These are phyloP conservation scores for Salix udensis DNA, from an alignment of 345 rosid species.

Conservation along the genomic window DNA sequence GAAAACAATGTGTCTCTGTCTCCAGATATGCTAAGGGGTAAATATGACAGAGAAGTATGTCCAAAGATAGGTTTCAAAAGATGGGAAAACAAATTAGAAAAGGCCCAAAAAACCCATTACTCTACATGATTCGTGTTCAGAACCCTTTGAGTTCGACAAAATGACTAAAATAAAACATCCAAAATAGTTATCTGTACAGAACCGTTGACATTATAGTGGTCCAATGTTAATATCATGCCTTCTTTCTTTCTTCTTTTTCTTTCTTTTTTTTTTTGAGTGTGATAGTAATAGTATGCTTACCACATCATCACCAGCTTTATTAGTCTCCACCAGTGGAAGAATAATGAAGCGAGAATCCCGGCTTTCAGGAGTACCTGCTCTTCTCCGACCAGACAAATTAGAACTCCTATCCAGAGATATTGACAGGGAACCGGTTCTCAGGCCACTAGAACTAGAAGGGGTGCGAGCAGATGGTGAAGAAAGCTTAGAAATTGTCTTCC, in stretches of 20 bases:
- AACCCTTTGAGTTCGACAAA: too few relatives aligned
- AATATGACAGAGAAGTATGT: background rate
- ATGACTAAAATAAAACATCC: too few relatives aligned
- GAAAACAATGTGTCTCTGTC: too few relatives aligned
- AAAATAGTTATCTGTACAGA: too few relatives aligned
- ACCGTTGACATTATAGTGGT: too few relatives aligned
- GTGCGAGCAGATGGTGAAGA: conserved; percentile 62
- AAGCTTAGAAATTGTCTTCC: conserved; percentile 53
- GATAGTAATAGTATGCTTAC: conserved; percentile 41
- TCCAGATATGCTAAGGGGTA: background rate
- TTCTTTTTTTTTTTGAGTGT: background rate
- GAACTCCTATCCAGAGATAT: conserved; percentile 64
- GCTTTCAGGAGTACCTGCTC: conserved; percentile 58
- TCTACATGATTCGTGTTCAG: too few relatives aligned
- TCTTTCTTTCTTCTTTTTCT: too few relatives aligned
- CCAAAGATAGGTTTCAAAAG: too few relatives aligned
- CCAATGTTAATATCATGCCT: too few relatives aligned
- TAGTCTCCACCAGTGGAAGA: conserved; percentile 91
- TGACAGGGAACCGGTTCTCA: conserved; percentile 56
- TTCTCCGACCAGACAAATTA: conserved; percentile 63
- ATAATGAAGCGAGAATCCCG: conserved; percentile 70
- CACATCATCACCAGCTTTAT: conserved; percentile 91
- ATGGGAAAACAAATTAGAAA: too few relatives aligned
- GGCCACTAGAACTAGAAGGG: conserved; percentile 65
- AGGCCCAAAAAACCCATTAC: too few relatives aligned